A percentile compares a stretch with the other conserved stretches of the same genome.
Conservation (phyloP, 2,329 filamentous ascomycete genomes). For the Fusarium mexicanum region DNA sequence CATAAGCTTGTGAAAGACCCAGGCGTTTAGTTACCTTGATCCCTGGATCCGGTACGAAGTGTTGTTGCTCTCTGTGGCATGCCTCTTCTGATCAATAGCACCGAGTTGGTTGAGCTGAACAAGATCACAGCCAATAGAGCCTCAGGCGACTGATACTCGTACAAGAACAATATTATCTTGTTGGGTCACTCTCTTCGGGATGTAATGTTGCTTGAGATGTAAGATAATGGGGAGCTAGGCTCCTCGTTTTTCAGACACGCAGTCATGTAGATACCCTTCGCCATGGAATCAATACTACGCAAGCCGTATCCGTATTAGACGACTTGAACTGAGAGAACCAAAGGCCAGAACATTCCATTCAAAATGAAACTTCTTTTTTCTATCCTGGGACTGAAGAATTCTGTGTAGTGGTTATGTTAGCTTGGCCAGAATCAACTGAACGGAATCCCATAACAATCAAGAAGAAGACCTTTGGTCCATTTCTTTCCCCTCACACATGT, state of each 20-base stretch:
- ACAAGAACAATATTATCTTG: neutral
- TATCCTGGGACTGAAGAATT: neutral
- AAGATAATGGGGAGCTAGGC: accelerated
- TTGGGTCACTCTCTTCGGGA: neutral
- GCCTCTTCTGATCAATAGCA: neutral
- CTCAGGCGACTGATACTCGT: too few species aligned
- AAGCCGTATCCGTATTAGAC: too few species aligned
- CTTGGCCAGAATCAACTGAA: neutral
- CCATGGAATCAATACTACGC: too few species aligned
- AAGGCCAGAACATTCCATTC: too few species aligned
- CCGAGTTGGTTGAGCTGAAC: too few species aligned
- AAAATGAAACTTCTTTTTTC: too few species aligned
- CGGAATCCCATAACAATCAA: neutral
- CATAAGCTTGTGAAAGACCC: neutral
- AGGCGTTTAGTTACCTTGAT: neutral
- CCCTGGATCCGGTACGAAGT: neutral
- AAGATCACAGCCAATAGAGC: neutral
- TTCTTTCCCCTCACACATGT: accelerated
- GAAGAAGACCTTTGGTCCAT: neutral
- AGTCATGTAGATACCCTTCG: neutral
- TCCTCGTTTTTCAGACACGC: neutral
- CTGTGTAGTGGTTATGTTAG: neutral
- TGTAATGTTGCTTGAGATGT: neutral
- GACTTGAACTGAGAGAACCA: too few species aligned
- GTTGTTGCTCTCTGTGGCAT: neutral